Conservation (phyloP, 2,329 filamentous ascomycete genomes). For the Mycosphaerella sp. region DNA sequence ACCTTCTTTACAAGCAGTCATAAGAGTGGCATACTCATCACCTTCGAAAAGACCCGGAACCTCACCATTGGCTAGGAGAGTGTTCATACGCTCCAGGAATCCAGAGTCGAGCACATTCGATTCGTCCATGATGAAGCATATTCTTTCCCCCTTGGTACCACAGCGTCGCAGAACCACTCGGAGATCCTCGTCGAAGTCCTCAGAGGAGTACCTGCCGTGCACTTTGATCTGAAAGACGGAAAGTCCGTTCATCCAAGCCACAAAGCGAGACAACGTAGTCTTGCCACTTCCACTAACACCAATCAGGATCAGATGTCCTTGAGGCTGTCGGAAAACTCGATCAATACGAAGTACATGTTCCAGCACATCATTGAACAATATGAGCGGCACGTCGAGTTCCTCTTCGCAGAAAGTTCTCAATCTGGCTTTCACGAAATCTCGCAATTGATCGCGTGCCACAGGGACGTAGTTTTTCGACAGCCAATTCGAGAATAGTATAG, state of each 20-base stretch:
- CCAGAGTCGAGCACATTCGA: slow-evolving; percentile 97
- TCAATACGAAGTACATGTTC: slow-evolving; percentile 98
- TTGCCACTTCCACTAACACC: slow-evolving; percentile 98
- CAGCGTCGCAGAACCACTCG: slow-evolving; percentile 87
- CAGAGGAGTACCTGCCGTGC: slow-evolving; percentile 93
- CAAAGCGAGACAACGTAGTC: slow-evolving; percentile 94
- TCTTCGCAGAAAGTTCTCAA: slow-evolving; percentile 99
- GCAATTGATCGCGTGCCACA: slow-evolving; percentile 87
- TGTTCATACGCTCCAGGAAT: slow-evolving; percentile 99
- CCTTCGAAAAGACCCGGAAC: slow-evolving; percentile 97
- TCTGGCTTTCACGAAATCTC: slow-evolving; percentile 95
- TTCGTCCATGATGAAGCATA: slow-evolving; percentile 99
- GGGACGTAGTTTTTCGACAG: slow-evolving; percentile 97
- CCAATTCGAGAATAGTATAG: slow-evolving; percentile 99
- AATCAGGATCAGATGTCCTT: slow-evolving; percentile 96
- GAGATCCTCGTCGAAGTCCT: slow-evolving; percentile 98
- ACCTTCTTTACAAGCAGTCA: slow-evolving; percentile 99
- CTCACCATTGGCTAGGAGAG: slow-evolving; percentile 95
- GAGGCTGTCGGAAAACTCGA: slow-evolving; percentile 94
- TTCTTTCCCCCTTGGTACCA: slow-evolving; percentile 97
- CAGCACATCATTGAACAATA: slow-evolving; percentile 98
- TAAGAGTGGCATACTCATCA: slow-evolving; percentile 96
- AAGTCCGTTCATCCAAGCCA: slow-evolving; percentile 99
- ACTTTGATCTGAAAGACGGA: slow-evolving; percentile 99
- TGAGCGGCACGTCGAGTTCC: slow-evolving; percentile 95